Conservation (phyloP, 345 rosid species). For the Salix udensis region DNA sequence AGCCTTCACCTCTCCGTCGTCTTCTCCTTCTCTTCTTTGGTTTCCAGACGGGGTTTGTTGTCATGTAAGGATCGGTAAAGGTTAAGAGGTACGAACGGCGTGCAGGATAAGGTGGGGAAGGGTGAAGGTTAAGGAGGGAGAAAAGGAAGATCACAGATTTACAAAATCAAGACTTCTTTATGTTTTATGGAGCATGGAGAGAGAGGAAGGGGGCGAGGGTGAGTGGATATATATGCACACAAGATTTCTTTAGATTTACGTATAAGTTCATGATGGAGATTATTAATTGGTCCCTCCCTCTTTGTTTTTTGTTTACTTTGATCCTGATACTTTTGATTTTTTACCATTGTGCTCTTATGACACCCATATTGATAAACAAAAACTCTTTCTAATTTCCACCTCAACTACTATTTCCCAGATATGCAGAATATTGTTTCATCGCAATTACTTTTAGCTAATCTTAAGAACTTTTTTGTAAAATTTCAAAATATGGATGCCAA, state of each 20-base stretch:
- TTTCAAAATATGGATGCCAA: too few species aligned
- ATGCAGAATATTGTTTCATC: too few species aligned
- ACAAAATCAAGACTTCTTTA: too few species aligned
- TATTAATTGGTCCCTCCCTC: neutral
- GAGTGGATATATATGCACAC: neutral
- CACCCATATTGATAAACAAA: too few species aligned
- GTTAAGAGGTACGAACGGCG: neutral
- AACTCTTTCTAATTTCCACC: too few species aligned
- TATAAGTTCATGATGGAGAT: neutral
- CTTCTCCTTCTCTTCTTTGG: conserved; percentile 12
- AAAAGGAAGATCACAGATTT: neutral
- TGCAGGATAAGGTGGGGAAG: conserved; percentile 2
- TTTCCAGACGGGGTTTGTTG: conserved; percentile 26
- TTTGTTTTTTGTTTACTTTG: neutral
- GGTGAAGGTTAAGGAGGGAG: conserved; percentile 6
- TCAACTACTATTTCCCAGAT: too few species aligned
- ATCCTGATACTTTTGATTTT: neutral
- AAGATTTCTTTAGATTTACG: neutral
- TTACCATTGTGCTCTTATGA: too few species aligned
- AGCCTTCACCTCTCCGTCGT: conserved; percentile 20
- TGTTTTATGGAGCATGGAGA: neutral
- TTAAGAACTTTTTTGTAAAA: too few species aligned
- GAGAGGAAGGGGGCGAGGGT: neutral
- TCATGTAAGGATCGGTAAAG: conserved; percentile 24
- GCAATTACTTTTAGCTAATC: too few species aligned